phyloP scores from a whole-genome alignment of 768 basidiomycete species.

The Hypholoma fasciculare region DNA sequence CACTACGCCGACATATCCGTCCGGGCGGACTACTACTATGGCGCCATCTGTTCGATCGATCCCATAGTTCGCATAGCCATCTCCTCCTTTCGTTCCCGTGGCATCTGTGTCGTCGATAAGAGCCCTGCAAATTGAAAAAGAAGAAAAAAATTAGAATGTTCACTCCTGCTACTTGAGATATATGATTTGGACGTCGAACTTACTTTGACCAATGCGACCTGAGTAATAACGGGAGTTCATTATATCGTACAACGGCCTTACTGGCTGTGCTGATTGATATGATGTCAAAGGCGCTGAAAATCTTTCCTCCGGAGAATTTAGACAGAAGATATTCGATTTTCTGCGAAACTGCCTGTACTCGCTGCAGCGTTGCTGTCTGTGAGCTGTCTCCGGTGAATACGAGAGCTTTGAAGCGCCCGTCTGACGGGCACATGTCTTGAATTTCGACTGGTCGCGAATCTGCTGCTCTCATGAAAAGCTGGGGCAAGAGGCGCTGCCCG shows the following conservation, averaged over 20 bases:
- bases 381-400: slow-evolving; percentile 50
- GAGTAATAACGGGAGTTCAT: slow-evolving; percentile 45
- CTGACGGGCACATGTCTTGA: slow-evolving; percentile 52
- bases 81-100: slow-evolving; percentile 44
- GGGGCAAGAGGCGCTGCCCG: slow-evolving; percentile 55
- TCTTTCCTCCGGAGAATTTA: slow-evolving; percentile 25
- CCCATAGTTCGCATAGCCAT: slow-evolving; percentile 58
- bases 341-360: slow-evolving; percentile 30
- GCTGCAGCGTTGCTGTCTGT: slow-evolving; percentile 25
- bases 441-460: slow-evolving; percentile 52
- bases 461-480: slow-evolving; percentile 47
- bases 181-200: slow-evolving; percentile 5
- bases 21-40: slow-evolving; percentile 58
- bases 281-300: slow-evolving; percentile 43
- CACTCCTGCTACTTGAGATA: too few species aligned
- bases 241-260: slow-evolving; percentile 41
- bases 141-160: background rate
- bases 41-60: slow-evolving; percentile 42
- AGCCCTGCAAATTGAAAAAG: slow-evolving; percentile 42
- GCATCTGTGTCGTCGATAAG: slow-evolving; percentile 57
- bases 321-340: slow-evolving; percentile 32
- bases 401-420: slow-evolving; percentile 56
- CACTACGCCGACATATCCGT: slow-evolving; percentile 65
- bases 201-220: slow-evolving; percentile 64
- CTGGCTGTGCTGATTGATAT: slow-evolving; percentile 36